A percentile compares a stretch with the other conserved stretches of the same genome.
Conservation (phyloP, 257 asterid genomes). For the Echium plantagineum region DNA sequence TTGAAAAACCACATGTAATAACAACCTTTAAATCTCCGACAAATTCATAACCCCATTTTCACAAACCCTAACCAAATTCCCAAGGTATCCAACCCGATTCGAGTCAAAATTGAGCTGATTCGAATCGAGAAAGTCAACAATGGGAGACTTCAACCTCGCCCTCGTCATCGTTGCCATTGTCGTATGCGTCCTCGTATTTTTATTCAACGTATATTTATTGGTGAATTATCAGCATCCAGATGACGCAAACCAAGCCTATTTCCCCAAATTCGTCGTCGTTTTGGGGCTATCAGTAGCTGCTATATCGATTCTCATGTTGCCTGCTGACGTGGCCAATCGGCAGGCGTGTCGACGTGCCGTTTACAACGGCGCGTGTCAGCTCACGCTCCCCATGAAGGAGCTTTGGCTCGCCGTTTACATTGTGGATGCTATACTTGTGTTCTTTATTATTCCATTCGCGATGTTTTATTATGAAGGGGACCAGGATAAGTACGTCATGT, state of each 20-base stretch:
- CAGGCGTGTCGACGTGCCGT: constrained; percentile 93
- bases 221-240: constrained; percentile 94
- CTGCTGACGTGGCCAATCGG: constrained; percentile 94
- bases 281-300: constrained; percentile 91
- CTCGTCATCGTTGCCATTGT: constrained; percentile 78
- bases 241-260: constrained; percentile 88
- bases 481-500: constrained; percentile 62
- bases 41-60: too few relatives aligned
- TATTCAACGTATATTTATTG: constrained; percentile 70
- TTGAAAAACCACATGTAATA: too few relatives aligned
- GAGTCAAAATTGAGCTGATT: constrained; percentile 15
- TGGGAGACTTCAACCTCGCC: constrained; percentile 99
- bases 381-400: constrained; percentile 93
- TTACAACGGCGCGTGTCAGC: constrained; percentile 88
- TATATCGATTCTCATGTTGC: constrained; percentile 90
- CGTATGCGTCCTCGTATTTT: constrained; percentile 70
- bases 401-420: constrained; percentile 90
- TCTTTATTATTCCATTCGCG: constrained; percentile 88
- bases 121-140: constrained; percentile 8
- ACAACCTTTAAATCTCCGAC: too few relatives aligned
- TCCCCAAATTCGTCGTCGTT: constrained; percentile 93
- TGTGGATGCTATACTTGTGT: constrained; percentile 79
- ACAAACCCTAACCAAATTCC: too few relatives aligned
- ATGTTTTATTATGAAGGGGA: constrained; percentile 99
- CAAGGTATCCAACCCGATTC: not conserved